Evolutionary conservation across 192 early-diverging fungal genomes (phyloP), one percentile per base, ranked within the genome.

Genomic region (Chytriomyces confervae): DNA sequence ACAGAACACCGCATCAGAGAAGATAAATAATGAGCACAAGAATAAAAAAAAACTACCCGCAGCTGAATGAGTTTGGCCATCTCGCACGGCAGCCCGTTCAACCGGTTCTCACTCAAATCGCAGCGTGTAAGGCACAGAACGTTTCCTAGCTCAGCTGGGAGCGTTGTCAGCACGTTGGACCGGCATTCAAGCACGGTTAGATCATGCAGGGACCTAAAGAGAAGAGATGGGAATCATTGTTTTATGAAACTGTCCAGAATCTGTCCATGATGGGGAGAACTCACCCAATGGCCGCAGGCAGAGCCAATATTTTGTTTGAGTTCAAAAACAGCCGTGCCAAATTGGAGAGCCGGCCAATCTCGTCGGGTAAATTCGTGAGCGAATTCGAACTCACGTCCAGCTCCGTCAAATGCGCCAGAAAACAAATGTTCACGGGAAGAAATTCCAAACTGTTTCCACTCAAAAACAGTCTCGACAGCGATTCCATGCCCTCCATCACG

Each of bases 401-500:
- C 61, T 88, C 85, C 20, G 45, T 61, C 0, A 88, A 69, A n/a
- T 72, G 65, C 13, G 18, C 10, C 5, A 88, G 80, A 47, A 80
- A 60, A 66, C 82, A 88, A 60, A 88, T 78, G 50, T 88, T 85
- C 50, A 87, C 84, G 11, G 82, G 84, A 29, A 88, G 69, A 20
- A 77, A 68, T 71, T 82, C 83, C 10, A 88, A 66, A 50, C 61
- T 61, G 70, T 88, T 88, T 57, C 84, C 77, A 36, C 84, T 86
- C 20, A 88, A 60, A 73, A 77, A 83, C 47, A 88, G 69, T 18
- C 84, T 73, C 1, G 62, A 63, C 29, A 88, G 65, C 6, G 29
- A 47, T 8, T 66, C 61, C 48, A 88, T 53, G 7, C 77, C 70
- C 47, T 62, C 44, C 27, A 88, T 78, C 13, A 77, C 75, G 5